Percentiles rank a stretch among this genome's conserved stretches.
These are phyloP conservation scores for Carex myosuroides DNA, from an alignment of 176 grass and related monocot species.

Conservation along the genomic window DNA sequence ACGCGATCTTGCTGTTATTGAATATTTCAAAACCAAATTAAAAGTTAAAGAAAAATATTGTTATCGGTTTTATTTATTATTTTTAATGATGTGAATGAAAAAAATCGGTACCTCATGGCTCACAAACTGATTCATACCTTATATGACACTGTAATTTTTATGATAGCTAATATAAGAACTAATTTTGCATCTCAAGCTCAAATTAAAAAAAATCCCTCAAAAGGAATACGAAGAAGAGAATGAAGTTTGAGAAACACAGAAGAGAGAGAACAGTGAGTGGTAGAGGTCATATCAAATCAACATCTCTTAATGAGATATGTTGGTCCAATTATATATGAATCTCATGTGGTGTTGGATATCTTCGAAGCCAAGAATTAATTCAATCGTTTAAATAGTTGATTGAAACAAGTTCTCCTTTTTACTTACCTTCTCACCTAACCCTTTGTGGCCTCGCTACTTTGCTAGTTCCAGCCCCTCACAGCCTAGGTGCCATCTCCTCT, in stretches of 20 bases:
- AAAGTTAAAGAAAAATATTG: too few relatives aligned
- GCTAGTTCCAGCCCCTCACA: background rate
- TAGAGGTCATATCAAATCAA: background rate
- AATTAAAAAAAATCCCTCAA: background rate
- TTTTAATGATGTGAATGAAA: too few relatives aligned
- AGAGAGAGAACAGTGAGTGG: background rate
- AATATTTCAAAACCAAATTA: too few relatives aligned
- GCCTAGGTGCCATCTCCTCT: background rate
- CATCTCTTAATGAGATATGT: background rate
- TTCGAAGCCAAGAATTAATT: slow-evolving; percentile 13
- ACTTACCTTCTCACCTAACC: background rate
- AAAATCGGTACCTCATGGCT: too few relatives aligned
- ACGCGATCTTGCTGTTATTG: too few relatives aligned
- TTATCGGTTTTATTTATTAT: too few relatives aligned
- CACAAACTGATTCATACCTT: too few relatives aligned
- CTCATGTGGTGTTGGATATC: slow-evolving; percentile 23
- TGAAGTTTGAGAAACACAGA: background rate
- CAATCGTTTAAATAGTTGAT: background rate
- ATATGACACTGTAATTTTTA: too few relatives aligned
- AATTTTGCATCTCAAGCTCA: background rate
- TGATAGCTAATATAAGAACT: too few relatives aligned
- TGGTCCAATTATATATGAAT: slow-evolving; percentile 1
- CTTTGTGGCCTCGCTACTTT: background rate
- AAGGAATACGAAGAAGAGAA: background rate
- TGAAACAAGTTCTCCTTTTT: background rate